Evolutionary conservation across 2,329 filamentous ascomycete genomes (phyloP).

Genomic region (Alternaria sp.): DNA sequence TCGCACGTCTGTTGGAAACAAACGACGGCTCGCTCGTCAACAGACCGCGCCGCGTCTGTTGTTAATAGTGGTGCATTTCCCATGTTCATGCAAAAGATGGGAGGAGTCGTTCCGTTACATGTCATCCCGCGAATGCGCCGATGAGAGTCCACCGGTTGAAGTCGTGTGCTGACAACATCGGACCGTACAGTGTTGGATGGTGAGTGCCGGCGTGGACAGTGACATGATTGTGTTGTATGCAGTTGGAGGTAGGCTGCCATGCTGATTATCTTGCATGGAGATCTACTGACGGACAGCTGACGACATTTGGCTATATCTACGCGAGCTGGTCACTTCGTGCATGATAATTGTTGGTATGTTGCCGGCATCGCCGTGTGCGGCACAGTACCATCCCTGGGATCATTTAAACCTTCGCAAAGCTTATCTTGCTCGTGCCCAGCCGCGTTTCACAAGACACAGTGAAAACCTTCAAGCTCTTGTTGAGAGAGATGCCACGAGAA

Average conservation of each 20-base stretch:
- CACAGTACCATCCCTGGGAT: neutral
- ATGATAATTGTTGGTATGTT: constrained; percentile 5
- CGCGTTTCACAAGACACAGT: neutral
- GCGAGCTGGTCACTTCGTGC: neutral
- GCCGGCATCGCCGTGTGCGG: neutral
- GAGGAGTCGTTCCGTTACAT: constrained; percentile 9
- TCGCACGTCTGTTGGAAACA: constrained; percentile 40
- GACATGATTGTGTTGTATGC: constrained; percentile 6
- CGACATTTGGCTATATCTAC: neutral
- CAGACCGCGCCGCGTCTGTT: constrained; percentile 16
- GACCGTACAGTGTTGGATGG: neutral
- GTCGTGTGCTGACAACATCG: neutral
- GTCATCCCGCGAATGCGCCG: constrained; percentile 5
- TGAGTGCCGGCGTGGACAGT: neutral
- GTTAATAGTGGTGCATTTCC: constrained; percentile 17
- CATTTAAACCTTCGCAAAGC: constrained; percentile 1
- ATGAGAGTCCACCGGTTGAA: constrained; percentile 3
- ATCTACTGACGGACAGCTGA: constrained; percentile 1
- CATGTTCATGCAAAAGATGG: constrained; percentile 19
- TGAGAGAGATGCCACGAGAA: neutral
- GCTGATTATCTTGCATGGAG: neutral
- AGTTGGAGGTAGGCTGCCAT: neutral
- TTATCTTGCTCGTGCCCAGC: neutral
- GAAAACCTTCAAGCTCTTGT: too few species aligned
- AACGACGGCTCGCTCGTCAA: constrained; percentile 15